Percentiles rank a stretch among this genome's conserved stretches.
Conservation (phyloP, 768 basidiomycete species). For the Nidularia pulvinata region DNA sequence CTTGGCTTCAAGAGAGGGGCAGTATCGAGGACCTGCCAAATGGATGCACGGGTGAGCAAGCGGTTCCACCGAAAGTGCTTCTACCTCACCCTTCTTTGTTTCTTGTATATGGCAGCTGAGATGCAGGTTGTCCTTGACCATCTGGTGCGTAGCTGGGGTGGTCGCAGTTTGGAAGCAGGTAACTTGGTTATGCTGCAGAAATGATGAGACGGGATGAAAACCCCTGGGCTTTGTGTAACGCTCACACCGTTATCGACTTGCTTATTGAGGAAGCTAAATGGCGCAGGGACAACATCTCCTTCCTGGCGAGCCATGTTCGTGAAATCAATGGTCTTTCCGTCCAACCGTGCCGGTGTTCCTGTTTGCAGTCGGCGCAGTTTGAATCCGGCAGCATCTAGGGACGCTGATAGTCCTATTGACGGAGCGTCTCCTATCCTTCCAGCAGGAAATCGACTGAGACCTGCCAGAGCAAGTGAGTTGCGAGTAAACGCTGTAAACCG, state of each 20-base stretch:
- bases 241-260: constrained; percentile 70
- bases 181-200: constrained; percentile 66
- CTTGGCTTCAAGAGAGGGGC: constrained; percentile 89
- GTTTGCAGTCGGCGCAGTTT: constrained; percentile 83
- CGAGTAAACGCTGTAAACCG: background rate
- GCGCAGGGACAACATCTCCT: constrained; percentile 63
- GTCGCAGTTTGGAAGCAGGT: constrained; percentile 74
- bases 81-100: constrained; percentile 69
- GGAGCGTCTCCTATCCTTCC: constrained; percentile 76
- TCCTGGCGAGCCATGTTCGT: constrained; percentile 56
- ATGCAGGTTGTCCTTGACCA: constrained; percentile 78
- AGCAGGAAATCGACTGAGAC: constrained; percentile 74
- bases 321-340: constrained; percentile 72
- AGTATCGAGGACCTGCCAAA: constrained; percentile 79
- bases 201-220: background rate
- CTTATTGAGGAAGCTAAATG: constrained; percentile 78
- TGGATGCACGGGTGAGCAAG: background rate
- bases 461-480: constrained; percentile 23
- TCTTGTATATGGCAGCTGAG: constrained; percentile 86
- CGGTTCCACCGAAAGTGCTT: background rate
- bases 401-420: constrained; percentile 73
- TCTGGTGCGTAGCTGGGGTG: constrained; percentile 67
- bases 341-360: constrained; percentile 83
- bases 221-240: background rate
- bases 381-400: constrained; percentile 76